Conservation (phyloP, 164 flowering plant species). For the Pachysandra terminalis region DNA sequence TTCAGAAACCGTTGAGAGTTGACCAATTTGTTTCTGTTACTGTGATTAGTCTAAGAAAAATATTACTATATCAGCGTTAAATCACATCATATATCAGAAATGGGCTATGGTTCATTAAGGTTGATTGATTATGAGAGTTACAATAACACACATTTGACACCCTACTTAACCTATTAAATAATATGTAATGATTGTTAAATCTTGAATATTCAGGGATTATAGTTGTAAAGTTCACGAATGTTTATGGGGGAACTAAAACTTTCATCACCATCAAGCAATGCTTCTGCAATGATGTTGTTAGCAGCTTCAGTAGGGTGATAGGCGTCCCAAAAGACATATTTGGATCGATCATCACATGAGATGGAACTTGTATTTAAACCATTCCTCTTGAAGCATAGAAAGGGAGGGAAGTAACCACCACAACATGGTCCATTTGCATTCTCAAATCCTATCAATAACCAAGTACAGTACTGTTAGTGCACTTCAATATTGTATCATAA, state of each 20-base stretch:
- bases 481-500: neutral
- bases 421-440: constrained; percentile 52
- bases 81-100: no score
- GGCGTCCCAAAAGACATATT: constrained; percentile 73
- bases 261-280: constrained; percentile 42
- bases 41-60: no score
- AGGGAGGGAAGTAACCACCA: constrained; percentile 57
- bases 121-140: no score
- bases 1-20: neutral
- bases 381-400: constrained; percentile 36
- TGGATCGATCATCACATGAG: constrained; percentile 50
- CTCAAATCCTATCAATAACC: constrained; percentile 39
- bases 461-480: neutral
- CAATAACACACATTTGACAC: no score
- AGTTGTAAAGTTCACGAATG: constrained; percentile 36
- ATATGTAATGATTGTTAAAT: no score
- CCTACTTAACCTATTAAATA: no score
- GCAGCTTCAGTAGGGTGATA: constrained; percentile 64
- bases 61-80: no score
- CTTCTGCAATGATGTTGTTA: constrained; percentile 37
- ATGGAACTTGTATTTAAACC: constrained; percentile 24
- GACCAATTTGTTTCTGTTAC: no score
- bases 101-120: no score
- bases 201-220: constrained; percentile 8
- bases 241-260: constrained; percentile 38